Evolutionary conservation across 495 filamentous ascomycete species (phyloP), one percentile per base, ranked within the genome.

Genomic region (Lasiosphaeris hirsuta): DNA sequence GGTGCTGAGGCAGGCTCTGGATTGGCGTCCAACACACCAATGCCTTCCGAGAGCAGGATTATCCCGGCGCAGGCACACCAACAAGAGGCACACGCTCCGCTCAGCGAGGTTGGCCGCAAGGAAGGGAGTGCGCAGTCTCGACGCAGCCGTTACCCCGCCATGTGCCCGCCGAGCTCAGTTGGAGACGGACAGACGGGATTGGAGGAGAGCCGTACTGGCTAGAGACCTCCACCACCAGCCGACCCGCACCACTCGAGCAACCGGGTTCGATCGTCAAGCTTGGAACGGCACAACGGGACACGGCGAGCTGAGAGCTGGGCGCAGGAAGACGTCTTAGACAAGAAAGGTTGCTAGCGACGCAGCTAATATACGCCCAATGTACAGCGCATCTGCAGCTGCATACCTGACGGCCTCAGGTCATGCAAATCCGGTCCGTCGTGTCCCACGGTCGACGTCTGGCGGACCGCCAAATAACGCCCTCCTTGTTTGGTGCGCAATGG

Each of bases 1-100:
- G 49, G 49, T 36, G 49, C 49, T 51, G 49, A 17, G 35, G 30
- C 49, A 19, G 49, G 14, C 36, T 40, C 36, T 10, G 49, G 49
- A 51, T 51, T 51, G 49, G 49, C 15, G 49, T 3, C 10, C 15
- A 18, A 10, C 15, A 15, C 17, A 34, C 9, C 46, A 19, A 36
- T 33, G 14, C 46, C 15, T 36, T 19, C 36, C 30, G 17, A 23
- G 14, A 13, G 13, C 11, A 10, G 33, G 45, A 23, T 46, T 14
- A 14, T 46, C 13, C 13, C 43, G 17, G 43, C 43, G 43, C 19
- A 17, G 43, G 30, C 43, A 14, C 42, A 4, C 34, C 48, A 39
- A n/a, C n/a, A n/a, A n/a, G n/a, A n/a, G 48, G 13, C 48, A 51
- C 49, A 15, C 17, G 13, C 13, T 46, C 18, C 43, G n/a, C n/a